Evolutionary conservation across 2,329 filamentous ascomycete species (phyloP), one percentile per base, ranked within the genome.

Genomic region (Penicillium sp.): DNA sequence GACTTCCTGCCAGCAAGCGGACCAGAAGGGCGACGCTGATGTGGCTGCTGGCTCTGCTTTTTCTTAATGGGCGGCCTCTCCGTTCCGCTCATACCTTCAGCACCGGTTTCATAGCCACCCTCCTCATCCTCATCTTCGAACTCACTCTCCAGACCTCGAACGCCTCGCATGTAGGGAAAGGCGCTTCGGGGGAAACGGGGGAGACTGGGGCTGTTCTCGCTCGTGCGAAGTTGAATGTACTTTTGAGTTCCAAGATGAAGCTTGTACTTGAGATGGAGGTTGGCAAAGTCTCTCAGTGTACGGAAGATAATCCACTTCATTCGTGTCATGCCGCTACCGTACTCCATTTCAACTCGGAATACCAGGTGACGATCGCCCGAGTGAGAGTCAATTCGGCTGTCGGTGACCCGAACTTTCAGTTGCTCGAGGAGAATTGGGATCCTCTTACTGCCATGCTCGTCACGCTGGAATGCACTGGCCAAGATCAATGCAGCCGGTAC

Each of bases 221-320:
- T 87, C 45, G 81, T 81, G 62, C 82, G 83, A 48, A 88, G 79
- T 62, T 89, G 85, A 34, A 91, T 85, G 61, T 93, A 90, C 62
- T 90, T 91, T 61, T 96, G 90, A 56, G 91, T 92, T 56, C 88
- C 87, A 54, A 89, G 84, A 55, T 92, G 88, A 50, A 96, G 80
- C 70, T 94, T 96, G 81, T 97, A 99, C 64, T 95, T 92, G 67
- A 92, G 80, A 74, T 99, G 94, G 34, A 99, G 79, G 65, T 97
- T 96, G 63, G 90, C 85, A 64, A 99, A 96, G 69, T 99, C 94
- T 63, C 86, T 83, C 38, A 97, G 83, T 9, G 90, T 92, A 50
- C 94, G 84, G 65, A 91, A 87, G 54, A 99, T 90, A 16, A 90
- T 88, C 94, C 94, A 99, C 68, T 90, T 90, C 95, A 99, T 97